Base-by-base conservation (phyloP, 495 filamentous ascomycete genomes). In the Podospora pseudopauciseta region DNA sequence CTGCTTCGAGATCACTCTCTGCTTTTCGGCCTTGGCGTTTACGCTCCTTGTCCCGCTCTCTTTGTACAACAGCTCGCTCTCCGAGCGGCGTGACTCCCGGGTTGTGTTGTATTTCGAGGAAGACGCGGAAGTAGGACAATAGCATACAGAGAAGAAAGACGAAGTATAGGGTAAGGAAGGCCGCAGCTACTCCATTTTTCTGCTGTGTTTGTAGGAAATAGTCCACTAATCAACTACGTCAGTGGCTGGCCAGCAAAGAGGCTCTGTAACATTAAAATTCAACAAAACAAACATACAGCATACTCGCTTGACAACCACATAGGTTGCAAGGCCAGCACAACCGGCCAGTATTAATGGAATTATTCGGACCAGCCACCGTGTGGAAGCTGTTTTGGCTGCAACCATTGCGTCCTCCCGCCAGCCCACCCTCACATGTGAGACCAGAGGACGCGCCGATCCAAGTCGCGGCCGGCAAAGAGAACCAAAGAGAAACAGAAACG, bases 61-160 rank as follows among this genome's bases (percentile, higher is more conserved):
- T 66, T 49, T 65, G 65, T 53, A 71, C 65, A 19, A 66, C 34
- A 64, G 83, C 78, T 66, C 70, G 65, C n/a, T 78, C 80, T 3
- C 89, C 87, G 15, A 88, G 82, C 0, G 88, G 86, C 1, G 91
- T 82, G 65, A 91, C 89, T 6, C 91, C 92, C 0, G 94, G 89
- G 69, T 91, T 85, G 74, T 79, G 72, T 27, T 83, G 80, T 23
- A 94, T 88, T 64, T 85, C 86, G 65, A 86, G 81, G 63, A 90
- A 71, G 18, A 93, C 83, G 64, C 91, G 88, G 20, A 89, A 65
- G 73, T 95, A 97, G 7, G 89, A 87, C 34, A 79, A 65, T n/a
- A 88, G 66, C 74, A 92, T 85, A 39, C 87, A 79, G 2, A 90
- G 68, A 32, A 97, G 80, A 27, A 94, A 83, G 60, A 90, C 16